Percentiles rank a stretch among this genome's conserved stretches.
Evolutionary conservation across 345 rosid species (phyloP).

Genomic region (Linum lewisii): DNA sequence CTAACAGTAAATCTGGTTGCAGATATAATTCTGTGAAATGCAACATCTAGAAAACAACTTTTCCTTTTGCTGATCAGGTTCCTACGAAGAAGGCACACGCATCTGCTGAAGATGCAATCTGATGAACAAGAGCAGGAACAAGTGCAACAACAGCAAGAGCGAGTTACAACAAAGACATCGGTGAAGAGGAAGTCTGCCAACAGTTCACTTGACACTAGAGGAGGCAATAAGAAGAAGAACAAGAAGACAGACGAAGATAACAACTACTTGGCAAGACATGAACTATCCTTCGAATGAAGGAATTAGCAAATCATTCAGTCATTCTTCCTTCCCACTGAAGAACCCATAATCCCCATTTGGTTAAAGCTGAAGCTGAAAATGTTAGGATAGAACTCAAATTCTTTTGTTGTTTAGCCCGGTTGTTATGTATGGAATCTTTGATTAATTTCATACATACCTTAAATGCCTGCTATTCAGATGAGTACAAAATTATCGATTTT

Average conservation of each 20-base stretch:
- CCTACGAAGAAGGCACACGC: not conserved
- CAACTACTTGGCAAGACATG: not conserved
- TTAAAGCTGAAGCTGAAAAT: too few relatives aligned
- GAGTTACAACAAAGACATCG: not conserved
- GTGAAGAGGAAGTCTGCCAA: not conserved
- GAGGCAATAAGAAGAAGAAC: not conserved
- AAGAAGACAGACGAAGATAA: not conserved
- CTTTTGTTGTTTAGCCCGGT: too few relatives aligned
- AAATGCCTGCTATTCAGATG: too few relatives aligned
- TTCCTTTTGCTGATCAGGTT: not conserved
- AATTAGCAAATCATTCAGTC: too few relatives aligned
- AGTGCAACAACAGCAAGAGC: too few relatives aligned
- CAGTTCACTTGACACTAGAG: not conserved
- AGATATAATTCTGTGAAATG: not conserved
- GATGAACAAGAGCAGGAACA: not conserved
- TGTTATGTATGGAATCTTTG: too few relatives aligned
- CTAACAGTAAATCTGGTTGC: not conserved
- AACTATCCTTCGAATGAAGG: not conserved
- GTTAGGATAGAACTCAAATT: too few relatives aligned
- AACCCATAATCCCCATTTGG: too few relatives aligned
- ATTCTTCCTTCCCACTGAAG: too few relatives aligned
- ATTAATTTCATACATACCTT: too few relatives aligned
- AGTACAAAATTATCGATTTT: too few relatives aligned
- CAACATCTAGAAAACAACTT: not conserved
- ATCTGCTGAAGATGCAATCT: not conserved